Percentiles rank a stretch among this genome's conserved stretches.
phyloP scores from a whole-genome alignment of 257 asterid species.

The Solanum medicagineum region DNA sequence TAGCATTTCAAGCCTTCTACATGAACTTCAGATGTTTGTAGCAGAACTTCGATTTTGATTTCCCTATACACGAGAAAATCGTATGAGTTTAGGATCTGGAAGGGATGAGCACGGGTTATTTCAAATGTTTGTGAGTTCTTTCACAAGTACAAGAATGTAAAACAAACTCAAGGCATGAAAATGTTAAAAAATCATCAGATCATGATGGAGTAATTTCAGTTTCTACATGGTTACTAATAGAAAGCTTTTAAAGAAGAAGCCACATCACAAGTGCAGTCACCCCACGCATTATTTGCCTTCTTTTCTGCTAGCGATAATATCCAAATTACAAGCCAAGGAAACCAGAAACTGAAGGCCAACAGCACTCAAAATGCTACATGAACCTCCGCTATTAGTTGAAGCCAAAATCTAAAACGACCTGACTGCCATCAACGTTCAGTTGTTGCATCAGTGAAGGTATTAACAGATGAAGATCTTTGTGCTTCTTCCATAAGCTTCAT shows the following conservation, averaged over 20 bases:
- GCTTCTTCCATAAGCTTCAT: constrained; percentile 63
- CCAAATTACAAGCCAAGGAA: not conserved
- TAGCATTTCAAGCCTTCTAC: not conserved
- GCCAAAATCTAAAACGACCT: not conserved
- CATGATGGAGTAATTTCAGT: not conserved
- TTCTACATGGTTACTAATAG: not conserved
- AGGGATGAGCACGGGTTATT: not conserved
- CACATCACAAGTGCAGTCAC: not conserved
- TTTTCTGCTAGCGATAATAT: not conserved
- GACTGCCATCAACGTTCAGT: constrained; percentile 27
- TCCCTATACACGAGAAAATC: not conserved
- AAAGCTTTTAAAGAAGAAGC: not conserved
- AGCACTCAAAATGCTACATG: not conserved
- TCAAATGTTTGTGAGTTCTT: not conserved
- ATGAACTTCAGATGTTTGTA: not conserved
- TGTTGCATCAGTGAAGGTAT: constrained; percentile 2
- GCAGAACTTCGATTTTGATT: not conserved
- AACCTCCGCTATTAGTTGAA: not conserved
- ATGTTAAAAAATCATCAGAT: not conserved
- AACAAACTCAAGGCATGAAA: not conserved
- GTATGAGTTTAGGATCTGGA: not conserved
- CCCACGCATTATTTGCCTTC: not conserved
- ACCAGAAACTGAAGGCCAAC: not conserved
- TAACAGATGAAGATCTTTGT: constrained; percentile 26
- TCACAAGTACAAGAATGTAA: not conserved